Conservation (phyloP, 768 basidiomycete species). For the Dioszegia aurantiaca region DNA sequence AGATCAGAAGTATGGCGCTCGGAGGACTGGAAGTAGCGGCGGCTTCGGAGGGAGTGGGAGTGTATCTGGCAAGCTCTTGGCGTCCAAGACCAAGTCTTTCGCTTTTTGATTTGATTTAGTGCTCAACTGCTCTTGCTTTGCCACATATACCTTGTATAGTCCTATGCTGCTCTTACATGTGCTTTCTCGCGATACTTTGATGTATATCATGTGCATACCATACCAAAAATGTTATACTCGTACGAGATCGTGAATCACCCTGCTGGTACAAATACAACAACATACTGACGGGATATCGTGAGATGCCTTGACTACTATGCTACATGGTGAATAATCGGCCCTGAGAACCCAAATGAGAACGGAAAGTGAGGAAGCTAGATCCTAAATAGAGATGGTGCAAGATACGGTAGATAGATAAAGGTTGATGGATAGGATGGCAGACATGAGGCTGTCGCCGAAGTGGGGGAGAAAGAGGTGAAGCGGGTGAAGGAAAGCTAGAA, state of each 20-base stretch:
- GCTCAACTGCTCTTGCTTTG: neutral
- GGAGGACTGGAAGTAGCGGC: neutral
- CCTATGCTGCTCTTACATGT: neutral
- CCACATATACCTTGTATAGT: neutral
- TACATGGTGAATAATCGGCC: too few species aligned
- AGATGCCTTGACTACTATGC: constrained; percentile 1
- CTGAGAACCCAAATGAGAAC: too few species aligned
- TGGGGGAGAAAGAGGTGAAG: neutral
- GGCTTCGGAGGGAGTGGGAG: neutral
- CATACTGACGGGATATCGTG: too few species aligned
- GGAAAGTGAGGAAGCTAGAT: too few species aligned
- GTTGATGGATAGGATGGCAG: neutral
- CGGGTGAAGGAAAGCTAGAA: constrained; percentile 55
- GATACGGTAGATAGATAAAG: too few species aligned
- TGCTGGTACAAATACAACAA: too few species aligned
- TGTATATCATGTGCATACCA: neutral
- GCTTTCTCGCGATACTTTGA: neutral
- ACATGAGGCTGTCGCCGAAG: neutral
- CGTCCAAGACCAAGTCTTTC: constrained; percentile 3
- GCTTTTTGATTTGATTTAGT: constrained; percentile 3
- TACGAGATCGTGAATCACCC: too few species aligned
- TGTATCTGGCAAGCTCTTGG: neutral
- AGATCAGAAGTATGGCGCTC: constrained; percentile 3
- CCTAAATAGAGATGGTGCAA: too few species aligned
- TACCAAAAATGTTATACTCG: too few species aligned